phyloP scores from a whole-genome alignment of 495 filamentous ascomycete species.

The Talaromyces thailandensis region DNA sequence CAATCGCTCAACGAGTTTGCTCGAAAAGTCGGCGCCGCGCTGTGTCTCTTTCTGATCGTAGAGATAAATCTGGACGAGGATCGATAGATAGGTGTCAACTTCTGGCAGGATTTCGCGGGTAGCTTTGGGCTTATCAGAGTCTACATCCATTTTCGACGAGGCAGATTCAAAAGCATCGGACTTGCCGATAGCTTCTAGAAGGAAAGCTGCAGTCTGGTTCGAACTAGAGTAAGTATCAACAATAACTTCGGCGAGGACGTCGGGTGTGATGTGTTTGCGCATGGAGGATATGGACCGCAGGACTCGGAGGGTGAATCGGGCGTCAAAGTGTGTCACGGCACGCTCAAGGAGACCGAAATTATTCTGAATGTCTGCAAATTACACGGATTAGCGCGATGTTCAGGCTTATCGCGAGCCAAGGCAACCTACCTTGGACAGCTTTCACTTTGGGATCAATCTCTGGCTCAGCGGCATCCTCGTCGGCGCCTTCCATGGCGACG shows the following conservation, averaged over 20 bases:
- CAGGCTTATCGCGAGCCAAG: background rate
- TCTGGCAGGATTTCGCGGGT: conserved; percentile 76
- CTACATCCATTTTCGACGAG: conserved; percentile 67
- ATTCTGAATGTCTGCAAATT: conserved; percentile 70
- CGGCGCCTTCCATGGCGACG: conserved; percentile 63
- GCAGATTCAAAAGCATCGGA: conserved; percentile 49
- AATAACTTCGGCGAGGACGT: conserved; percentile 72
- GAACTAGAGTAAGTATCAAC: conserved; percentile 66
- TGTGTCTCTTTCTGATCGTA: conserved; percentile 75
- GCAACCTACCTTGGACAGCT: conserved; percentile 48
- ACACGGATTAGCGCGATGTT: background rate
- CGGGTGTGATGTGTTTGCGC: conserved; percentile 78
- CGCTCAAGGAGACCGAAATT: conserved; percentile 88
- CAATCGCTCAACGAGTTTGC: conserved; percentile 68
- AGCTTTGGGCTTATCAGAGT: conserved; percentile 44
- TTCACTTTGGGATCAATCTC: conserved; percentile 53
- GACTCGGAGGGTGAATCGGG: conserved; percentile 87
- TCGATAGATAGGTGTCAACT: conserved; percentile 83
- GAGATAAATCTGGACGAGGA: conserved; percentile 82
- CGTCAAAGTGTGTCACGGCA: conserved; percentile 87
- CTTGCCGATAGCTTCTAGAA: conserved; percentile 60
- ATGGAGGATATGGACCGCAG: conserved; percentile 91
- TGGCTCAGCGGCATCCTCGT: conserved; percentile 42
- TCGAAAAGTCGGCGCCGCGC: conserved; percentile 74
- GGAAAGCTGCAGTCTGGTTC: conserved; percentile 54